Base-by-base conservation (phyloP, 2,329 filamentous ascomycete genomes). In the Stemphylium lycopersici region DNA sequence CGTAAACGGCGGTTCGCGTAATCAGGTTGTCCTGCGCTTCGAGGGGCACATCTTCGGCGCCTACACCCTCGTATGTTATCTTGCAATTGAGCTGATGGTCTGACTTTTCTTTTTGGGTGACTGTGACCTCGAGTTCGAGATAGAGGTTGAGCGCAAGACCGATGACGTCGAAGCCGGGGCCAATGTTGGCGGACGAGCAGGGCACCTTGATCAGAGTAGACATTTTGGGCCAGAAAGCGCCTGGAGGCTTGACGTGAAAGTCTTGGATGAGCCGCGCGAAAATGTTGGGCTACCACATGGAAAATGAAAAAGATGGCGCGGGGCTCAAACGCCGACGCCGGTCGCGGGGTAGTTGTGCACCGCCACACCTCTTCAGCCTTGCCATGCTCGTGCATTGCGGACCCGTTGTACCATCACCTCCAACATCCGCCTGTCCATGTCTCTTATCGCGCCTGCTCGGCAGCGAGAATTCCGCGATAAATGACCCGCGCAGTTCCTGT, bases 161-260 rank as follows among this genome's bases (percentile, higher is more conserved):
- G 75, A 98, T 96, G 68, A 97, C 93, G 81, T 99, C 93, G 82
- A 98, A 99, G 55, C 93, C 93, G 43, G 93, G 93, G 65, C 82
- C 93, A 73, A 98, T 97, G 81, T 98, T 98, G 79, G 93, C 93
- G 58, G 93, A 97, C 56, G 93, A 98, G 80, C 91, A 96, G 62
- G 93, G 93, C 58, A 91, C 91, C 78, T 84, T 86, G 81, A 92
- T 90, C 65, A 90, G 88, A 38, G 72, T 73, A 41, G 70, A 55
- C 70, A 72, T 75, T 36, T 42, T 59, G 57, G 40, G 43, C 38
- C 47, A 46, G 7, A 38, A 44, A 46, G 54, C 54, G 49, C 50
- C 56, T 56, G 52, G 26, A 34, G 45, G 50, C 40, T 46, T 48
- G 45, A 39, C 50, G 56, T 52, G 48, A 15, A 43, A 34, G 50